Conservation (phyloP, 2,329 filamentous ascomycete species). For the Aschersonia sp. region DNA sequence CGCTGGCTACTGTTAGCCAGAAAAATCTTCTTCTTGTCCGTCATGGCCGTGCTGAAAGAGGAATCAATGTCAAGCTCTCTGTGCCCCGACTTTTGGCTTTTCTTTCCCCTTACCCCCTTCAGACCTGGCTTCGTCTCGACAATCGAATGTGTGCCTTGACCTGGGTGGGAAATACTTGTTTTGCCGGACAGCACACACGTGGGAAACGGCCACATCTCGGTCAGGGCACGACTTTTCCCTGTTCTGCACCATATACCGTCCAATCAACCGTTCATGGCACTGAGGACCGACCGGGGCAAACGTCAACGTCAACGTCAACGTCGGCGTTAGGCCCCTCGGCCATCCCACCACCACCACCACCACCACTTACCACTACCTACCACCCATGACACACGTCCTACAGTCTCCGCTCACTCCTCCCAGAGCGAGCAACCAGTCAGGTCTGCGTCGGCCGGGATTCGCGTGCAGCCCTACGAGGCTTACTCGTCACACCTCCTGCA, state of each 20-base stretch:
- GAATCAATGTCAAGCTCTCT: neutral
- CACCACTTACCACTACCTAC: neutral
- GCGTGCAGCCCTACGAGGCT: constrained; percentile 5
- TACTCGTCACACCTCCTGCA: constrained; percentile 4
- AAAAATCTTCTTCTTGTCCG: too few species aligned
- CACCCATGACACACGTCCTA: neutral
- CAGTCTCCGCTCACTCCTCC: neutral
- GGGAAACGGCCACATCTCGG: too few species aligned
- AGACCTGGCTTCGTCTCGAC: too few species aligned
- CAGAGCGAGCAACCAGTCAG: neutral
- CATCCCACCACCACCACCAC: neutral
- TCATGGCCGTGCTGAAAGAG: too few species aligned
- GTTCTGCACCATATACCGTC: neutral
- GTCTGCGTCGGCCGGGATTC: neutral
- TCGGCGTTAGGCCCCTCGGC: neutral
- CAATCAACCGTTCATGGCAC: neutral
- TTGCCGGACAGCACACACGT: too few species aligned
- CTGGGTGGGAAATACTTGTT: too few species aligned
- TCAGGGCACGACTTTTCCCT: neutral
- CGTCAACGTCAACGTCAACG: neutral
- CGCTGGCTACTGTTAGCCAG: too few species aligned
- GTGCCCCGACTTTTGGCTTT: neutral
- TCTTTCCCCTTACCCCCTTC: neutral
- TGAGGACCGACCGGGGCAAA: neutral
- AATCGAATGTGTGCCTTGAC: too few species aligned